Evolutionary conservation across 768 basidiomycete species (phyloP).

Genomic region (Panaeolus cyanescens): DNA sequence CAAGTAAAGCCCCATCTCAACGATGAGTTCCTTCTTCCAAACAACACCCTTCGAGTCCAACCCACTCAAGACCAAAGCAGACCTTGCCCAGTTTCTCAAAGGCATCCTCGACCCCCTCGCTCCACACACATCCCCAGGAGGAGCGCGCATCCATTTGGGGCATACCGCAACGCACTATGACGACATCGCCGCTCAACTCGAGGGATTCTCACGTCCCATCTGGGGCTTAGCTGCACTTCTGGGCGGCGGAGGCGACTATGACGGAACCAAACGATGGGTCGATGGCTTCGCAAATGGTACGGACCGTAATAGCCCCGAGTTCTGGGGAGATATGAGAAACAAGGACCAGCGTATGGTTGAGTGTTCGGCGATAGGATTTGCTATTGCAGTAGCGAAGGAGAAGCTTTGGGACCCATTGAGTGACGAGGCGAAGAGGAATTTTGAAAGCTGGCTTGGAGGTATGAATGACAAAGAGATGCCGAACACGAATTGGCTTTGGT

Average conservation of each 20-base stretch:
- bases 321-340: slow-evolving; percentile 75
- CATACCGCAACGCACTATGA: slow-evolving; percentile 75
- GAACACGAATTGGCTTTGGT: slow-evolving; percentile 86
- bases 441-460: slow-evolving; percentile 69
- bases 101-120: slow-evolving; percentile 68
- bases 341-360: slow-evolving; percentile 85
- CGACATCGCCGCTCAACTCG: slow-evolving; percentile 69
- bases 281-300: slow-evolving; percentile 68
- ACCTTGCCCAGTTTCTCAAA: slow-evolving; percentile 56
- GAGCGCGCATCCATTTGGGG: slow-evolving; percentile 70
- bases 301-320: slow-evolving; percentile 66
- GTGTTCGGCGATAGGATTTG: slow-evolving; percentile 75
- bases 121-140: slow-evolving; percentile 70
- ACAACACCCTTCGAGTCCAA: slow-evolving; percentile 54
- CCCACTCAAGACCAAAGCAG: slow-evolving; percentile 59
- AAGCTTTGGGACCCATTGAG: slow-evolving; percentile 65
- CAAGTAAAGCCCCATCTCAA: not conserved
- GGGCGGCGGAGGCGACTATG: slow-evolving; percentile 62
- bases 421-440: slow-evolving; percentile 51
- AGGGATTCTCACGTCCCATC: slow-evolving; percentile 75
- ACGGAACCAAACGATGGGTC: slow-evolving; percentile 62
- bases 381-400: slow-evolving; percentile 65
- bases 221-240: slow-evolving; percentile 74
- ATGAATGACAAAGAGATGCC: slow-evolving; percentile 87
- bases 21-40: slow-evolving; percentile 35